Evolutionary conservation across 2,329 filamentous ascomycete genomes (phyloP).

Genomic region (Phaeosphaeria sp.): DNA sequence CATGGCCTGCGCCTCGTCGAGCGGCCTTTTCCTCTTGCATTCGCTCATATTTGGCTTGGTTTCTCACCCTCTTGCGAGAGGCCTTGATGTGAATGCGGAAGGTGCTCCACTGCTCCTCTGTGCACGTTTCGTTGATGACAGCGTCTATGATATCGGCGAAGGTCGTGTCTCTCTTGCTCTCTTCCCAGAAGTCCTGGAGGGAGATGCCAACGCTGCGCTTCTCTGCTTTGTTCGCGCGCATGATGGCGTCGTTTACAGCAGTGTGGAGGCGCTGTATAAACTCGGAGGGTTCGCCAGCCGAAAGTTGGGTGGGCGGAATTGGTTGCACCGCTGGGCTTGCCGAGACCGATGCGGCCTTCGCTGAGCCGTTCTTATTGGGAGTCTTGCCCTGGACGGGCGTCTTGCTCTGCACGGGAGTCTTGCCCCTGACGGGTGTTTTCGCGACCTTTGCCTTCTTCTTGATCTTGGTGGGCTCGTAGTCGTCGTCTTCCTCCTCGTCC

Average conservation of each 20-base stretch:
- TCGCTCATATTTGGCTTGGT: slow-evolving; percentile 29
- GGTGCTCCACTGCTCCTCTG: slow-evolving; percentile 45
- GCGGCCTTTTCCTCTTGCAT: slow-evolving; percentile 21
- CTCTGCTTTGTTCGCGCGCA: slow-evolving; percentile 47
- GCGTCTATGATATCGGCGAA: slow-evolving; percentile 52
- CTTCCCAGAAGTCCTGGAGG: slow-evolving; percentile 52
- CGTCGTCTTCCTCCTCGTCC: slow-evolving; percentile 56
- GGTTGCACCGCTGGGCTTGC: slow-evolving; percentile 26
- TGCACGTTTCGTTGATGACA: slow-evolving; percentile 51
- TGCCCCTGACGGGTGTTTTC: slow-evolving; percentile 47
- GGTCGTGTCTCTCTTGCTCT: slow-evolving; percentile 46
- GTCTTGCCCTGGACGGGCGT: slow-evolving; percentile 35
- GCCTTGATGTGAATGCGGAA: slow-evolving; percentile 54
- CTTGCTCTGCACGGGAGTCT: slow-evolving; percentile 42
- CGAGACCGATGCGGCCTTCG: slow-evolving; percentile 21
- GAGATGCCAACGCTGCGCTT: slow-evolving; percentile 42
- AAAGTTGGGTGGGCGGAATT: slow-evolving; percentile 14
- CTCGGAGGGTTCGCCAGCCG: slow-evolving; percentile 1
- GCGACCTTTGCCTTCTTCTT: slow-evolving; percentile 41
- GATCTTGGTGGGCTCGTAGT: slow-evolving; percentile 49
- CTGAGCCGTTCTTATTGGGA: slow-evolving; percentile 35
- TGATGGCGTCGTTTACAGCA: slow-evolving; percentile 52
- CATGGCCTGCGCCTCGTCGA: slow-evolving; percentile 44
- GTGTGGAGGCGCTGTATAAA: slow-evolving; percentile 38
- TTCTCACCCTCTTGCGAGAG: slow-evolving; percentile 42